A percentile compares a stretch with the other conserved stretches of the same genome.
phyloP scores from a whole-genome alignment of 2,329 filamentous ascomycete species.

The Penicillium sp. region DNA sequence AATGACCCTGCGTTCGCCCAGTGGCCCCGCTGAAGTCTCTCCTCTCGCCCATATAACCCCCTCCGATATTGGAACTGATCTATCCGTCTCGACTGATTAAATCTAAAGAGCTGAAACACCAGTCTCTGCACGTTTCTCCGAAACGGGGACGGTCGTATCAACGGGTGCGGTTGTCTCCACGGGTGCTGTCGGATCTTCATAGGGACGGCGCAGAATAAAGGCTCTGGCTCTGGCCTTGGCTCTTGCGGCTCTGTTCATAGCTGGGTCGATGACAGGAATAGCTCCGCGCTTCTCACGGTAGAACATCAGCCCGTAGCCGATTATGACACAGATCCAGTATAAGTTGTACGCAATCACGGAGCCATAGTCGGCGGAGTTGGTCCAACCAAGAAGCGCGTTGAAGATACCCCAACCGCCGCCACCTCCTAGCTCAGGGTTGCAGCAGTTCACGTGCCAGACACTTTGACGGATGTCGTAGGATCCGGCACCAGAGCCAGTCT shows the following conservation, averaged over 20 bases:
- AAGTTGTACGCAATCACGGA: conserved; percentile 84
- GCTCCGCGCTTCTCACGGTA: conserved; percentile 20
- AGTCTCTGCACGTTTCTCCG: not conserved
- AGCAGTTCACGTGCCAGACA: conserved; percentile 86
- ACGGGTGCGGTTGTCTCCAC: not conserved
- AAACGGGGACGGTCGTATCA: not conserved
- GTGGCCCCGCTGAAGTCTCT: not conserved
- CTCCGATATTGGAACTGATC: not conserved
- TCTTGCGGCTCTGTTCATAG: conserved; percentile 5
- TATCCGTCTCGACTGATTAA: not conserved
- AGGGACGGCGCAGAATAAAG: conserved; percentile 18
- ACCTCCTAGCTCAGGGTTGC: conserved; percentile 68
- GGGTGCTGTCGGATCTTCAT: conserved; percentile 4
- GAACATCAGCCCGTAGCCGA: conserved; percentile 21
- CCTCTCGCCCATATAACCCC: not conserved
- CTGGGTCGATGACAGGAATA: conserved; percentile 21
- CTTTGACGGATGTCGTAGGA: conserved; percentile 76
- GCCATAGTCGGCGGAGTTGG: conserved; percentile 83
- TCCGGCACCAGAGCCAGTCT: conserved; percentile 66
- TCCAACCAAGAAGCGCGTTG: conserved; percentile 82
- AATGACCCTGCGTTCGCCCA: not conserved
- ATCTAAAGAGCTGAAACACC: not conserved
- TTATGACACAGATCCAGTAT: conserved; percentile 62
- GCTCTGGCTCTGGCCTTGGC: conserved; percentile 18
- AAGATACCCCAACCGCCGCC: conserved; percentile 83